Conservation (phyloP, 768 basidiomycete species). For the Boletus subparvulus region DNA sequence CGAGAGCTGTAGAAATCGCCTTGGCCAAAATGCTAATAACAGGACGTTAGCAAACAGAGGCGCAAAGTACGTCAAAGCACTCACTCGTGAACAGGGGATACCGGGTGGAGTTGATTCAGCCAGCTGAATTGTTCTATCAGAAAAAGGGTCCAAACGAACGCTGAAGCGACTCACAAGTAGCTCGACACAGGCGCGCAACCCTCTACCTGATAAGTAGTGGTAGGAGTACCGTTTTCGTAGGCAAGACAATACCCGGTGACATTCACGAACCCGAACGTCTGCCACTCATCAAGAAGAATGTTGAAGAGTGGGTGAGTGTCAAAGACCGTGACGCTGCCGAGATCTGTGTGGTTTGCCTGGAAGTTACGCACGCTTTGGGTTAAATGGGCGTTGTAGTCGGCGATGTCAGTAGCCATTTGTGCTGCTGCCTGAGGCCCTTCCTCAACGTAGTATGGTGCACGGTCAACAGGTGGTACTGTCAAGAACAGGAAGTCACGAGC, state of each 20-base stretch:
- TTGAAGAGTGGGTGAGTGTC: slow-evolving; percentile 62
- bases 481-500: slow-evolving; percentile 64
- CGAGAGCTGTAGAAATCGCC: slow-evolving; percentile 46
- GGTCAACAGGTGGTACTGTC: slow-evolving; percentile 57
- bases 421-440: slow-evolving; percentile 33
- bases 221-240: slow-evolving; percentile 57
- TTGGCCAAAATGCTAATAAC: slow-evolving; percentile 47
- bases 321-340: slow-evolving; percentile 49
- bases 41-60: neutral
- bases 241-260: slow-evolving; percentile 57
- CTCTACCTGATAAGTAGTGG: slow-evolving; percentile 48
- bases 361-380: slow-evolving; percentile 39
- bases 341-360: slow-evolving; percentile 39
- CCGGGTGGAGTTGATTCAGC: slow-evolving; percentile 59
- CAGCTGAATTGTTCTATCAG: slow-evolving; percentile 40
- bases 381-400: slow-evolving; percentile 53
- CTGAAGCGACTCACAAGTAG: slow-evolving; percentile 52
- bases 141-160: neutral
- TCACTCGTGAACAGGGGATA: slow-evolving; percentile 66
- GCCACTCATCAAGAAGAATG: slow-evolving; percentile 50
- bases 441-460: slow-evolving; percentile 52
- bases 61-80: slow-evolving; percentile 15
- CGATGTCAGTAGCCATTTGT: slow-evolving; percentile 36
- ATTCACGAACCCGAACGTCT: slow-evolving; percentile 57
- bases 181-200: slow-evolving; percentile 65